Evolutionary conservation across 1,139 yeast species (phyloP), one percentile per base, ranked within the genome.

Genomic region (Magnusiomyces suaveolens): DNA sequence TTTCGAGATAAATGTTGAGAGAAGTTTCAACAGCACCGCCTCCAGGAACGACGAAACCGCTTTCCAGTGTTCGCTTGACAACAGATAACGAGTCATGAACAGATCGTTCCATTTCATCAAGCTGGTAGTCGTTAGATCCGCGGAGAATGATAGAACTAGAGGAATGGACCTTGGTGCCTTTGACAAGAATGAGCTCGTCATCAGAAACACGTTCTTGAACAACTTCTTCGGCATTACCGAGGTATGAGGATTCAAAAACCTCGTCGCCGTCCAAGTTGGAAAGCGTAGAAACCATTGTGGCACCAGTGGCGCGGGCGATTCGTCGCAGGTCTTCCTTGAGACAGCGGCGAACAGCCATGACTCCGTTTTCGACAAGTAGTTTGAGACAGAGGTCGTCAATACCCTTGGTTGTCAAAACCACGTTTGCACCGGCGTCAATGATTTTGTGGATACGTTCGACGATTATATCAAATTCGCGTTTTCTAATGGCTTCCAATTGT

Each of bases 1-100:
- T 92, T 72, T 94, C 98, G 68, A 94, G 78, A 70, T 88, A 94
- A 57, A 94, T 89, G 74, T 89, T 90, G 64, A 94, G 79, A 12
- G 98, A 97, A 50, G 96, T 79, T 74, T 94, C 99, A 50, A 92
- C 98, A 24, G 97, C 96, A 60, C 99, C 99, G 60, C 98, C 99
- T 56, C 99, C 99, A 50, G 98, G 97, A 10, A 94, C 98, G 56
- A 94, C 94, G 62, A 80, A 74, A 18, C 97, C 97, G 66, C 94
- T 83, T 72, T 94, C 99, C 63, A 94, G 79, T 20, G 98, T 89
- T 69, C 98, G 83, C 75, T 94, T 94, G 50, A 94, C 96, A 43
- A 92, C 98, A 50, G 90, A 84, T 63, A 94, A 77, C 1, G 98
- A 87, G 70, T 94, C 99, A 67, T 89, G 97, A 57, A 94, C 72